Conservation (phyloP, 2,329 filamentous ascomycete species). For the Domatiomyces globalis region DNA sequence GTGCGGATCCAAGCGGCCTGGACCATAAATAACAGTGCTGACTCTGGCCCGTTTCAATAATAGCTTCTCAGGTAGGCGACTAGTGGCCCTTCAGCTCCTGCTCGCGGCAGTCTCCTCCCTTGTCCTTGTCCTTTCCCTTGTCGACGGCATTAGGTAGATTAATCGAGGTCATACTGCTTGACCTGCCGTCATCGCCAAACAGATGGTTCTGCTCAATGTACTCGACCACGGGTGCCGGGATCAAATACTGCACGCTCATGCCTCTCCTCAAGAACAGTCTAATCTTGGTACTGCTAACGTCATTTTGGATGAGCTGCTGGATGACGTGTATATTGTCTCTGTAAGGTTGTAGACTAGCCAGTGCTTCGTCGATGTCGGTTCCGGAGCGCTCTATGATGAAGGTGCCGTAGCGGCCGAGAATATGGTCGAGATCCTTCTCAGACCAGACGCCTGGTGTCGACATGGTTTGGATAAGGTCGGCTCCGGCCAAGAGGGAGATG, state of each 20-base stretch:
- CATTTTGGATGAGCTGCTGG: constrained; percentile 73
- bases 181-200: constrained; percentile 40
- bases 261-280: constrained; percentile 64
- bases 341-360: constrained; percentile 68
- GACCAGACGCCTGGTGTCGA: constrained; percentile 64
- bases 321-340: constrained; percentile 80
- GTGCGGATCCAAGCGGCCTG: background rate
- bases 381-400: constrained; percentile 81
- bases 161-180: constrained; percentile 13
- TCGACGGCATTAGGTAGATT: constrained; percentile 3
- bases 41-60: background rate
- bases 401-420: constrained; percentile 66
- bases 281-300: constrained; percentile 71
- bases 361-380: constrained; percentile 75
- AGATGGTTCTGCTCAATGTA: constrained; percentile 57
- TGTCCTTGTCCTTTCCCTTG: constrained; percentile 14
- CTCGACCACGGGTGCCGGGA: constrained; percentile 59
- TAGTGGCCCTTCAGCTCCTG: background rate
- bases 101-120: constrained; percentile 2
- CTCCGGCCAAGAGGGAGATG: constrained; percentile 70
- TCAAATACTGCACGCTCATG: constrained; percentile 66
- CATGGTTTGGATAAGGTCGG: constrained; percentile 62
- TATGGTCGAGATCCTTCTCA: constrained; percentile 70
- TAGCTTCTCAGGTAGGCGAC: background rate
- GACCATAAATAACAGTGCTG: background rate